Evolutionary conservation across 2,329 filamentous ascomycete species (phyloP).

Genomic region (Xylariaceae sp.): DNA sequence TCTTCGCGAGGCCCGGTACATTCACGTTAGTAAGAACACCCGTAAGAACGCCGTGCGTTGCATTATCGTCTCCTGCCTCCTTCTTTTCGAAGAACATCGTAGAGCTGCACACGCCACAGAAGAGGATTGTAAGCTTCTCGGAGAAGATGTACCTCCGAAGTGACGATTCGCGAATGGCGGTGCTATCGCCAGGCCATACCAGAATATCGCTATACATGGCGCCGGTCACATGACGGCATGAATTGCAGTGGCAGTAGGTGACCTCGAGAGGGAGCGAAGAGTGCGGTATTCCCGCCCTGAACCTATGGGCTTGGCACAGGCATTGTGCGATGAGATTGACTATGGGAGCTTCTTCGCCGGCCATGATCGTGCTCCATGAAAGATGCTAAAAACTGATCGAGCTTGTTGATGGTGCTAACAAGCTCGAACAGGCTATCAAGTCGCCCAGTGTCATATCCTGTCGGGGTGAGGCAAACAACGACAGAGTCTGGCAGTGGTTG

Average conservation of each 20-base stretch:
- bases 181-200: conserved; percentile 45
- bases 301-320: conserved; percentile 52
- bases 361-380: background rate
- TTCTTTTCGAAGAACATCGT: conserved; percentile 48
- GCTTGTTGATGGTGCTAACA: no score
- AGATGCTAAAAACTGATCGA: no score
- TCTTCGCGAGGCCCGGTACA: conserved; percentile 39
- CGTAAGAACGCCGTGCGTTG: conserved; percentile 44
- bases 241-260: conserved; percentile 55
- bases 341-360: background rate
- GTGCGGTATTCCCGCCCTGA: conserved; percentile 42
- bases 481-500: no score
- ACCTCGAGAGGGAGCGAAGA: conserved; percentile 50
- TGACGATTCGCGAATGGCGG: conserved; percentile 38
- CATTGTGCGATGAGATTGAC: conserved; percentile 48
- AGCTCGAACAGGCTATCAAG: no score
- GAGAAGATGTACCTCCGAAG: conserved; percentile 49
- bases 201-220: conserved; percentile 46
- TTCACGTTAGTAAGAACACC: conserved; percentile 45
- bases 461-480: no score
- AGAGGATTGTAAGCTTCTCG: conserved; percentile 42
- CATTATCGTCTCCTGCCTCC: background rate
- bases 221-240: conserved; percentile 54
- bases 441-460: no score
- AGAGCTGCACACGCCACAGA: conserved; percentile 52